Base-by-base conservation (phyloP, 495 filamentous ascomycete species). In the Penicillium lividum region DNA sequence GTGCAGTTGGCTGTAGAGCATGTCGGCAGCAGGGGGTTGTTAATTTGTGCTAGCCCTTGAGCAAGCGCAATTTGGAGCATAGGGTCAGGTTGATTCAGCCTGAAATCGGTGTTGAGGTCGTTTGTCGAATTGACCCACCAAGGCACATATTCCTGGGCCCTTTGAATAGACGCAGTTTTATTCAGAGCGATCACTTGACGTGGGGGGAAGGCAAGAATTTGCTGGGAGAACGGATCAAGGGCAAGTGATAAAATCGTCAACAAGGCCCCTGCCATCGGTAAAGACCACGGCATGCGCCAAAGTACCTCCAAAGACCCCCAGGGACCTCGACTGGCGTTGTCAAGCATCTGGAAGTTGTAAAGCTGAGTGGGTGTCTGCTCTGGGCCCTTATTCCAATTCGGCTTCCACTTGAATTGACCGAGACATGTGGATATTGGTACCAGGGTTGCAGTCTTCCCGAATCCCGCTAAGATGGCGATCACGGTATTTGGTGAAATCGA, bases 381-480 rank as follows among this genome's bases (percentile, higher is more conserved):
- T 31, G 46, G 40, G 7, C 15, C 7, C 13, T 34, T 8, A 1
- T 1, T 22, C 22, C 22, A 22, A 2, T 43, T n/a, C 28, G 8
- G 42, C 3, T 50, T 54, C 59, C 59, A 62, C 33, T 62, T 57
- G 7, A 62, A 28, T 27, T 62, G 59, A 9, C 59, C 27, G 6
- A 62, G 54, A 29, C 59, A 62, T 0, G 59, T 6, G 0, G 59
- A 57, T 2, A 62, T 43, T 7, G 50, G 22, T 5, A 54, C 22
- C 1, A 62, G 48, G n/a, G 50, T 10, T 40, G 50, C 38, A 15
- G 54, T 40, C 54, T 62, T 62, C 6, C 42, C n/a, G 6, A 51
- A 25, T 1, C 44, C 34, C 13, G 30, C 8, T 7, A 62, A 51
- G 8, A 57, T 18, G 3, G 59, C 54, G 1, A 57, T 33, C 3